phyloP scores from a whole-genome alignment of 805 yeast genomes.

The Spathaspora hagerdaliae region DNA sequence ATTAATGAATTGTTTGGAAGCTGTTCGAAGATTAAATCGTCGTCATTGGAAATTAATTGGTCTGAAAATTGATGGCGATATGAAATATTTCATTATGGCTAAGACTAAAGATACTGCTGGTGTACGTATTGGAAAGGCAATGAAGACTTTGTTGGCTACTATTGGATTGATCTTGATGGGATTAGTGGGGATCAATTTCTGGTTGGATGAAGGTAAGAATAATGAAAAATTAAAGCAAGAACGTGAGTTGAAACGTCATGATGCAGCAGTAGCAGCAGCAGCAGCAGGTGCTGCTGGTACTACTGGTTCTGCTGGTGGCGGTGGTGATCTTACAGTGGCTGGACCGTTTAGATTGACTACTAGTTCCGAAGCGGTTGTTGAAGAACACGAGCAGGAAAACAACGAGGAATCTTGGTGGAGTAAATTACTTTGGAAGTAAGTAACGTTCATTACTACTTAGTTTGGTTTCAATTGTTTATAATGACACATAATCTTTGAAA shows the following conservation, averaged over 20 bases:
- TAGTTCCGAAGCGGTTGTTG: not conserved
- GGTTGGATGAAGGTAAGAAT: conserved; percentile 7
- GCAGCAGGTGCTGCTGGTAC: not conserved
- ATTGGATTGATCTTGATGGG: conserved; percentile 20
- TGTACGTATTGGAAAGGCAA: conserved; percentile 4
- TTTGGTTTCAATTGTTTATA: too few relatives aligned
- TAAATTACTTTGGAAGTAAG: not conserved
- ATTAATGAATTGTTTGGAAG: conserved; percentile 28
- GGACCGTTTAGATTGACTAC: not conserved
- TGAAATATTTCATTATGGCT: conserved; percentile 12
- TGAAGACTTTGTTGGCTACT: conserved; percentile 21
- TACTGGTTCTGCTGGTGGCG: not conserved
- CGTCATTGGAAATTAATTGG: conserved; percentile 55
- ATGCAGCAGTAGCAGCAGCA: not conserved
- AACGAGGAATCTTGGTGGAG: not conserved
- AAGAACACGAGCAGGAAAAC: not conserved
- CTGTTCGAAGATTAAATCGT: conserved; percentile 40
- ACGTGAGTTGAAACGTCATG: not conserved
- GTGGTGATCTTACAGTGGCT: not conserved
- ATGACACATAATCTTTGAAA: too few relatives aligned
- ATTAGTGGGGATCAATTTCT: conserved; percentile 19
- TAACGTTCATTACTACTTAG: too few relatives aligned
- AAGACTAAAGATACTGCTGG: conserved; percentile 3
- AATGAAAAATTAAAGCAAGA: not conserved
- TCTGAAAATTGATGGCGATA: conserved; percentile 26